Conservation (phyloP, 306 rosid genomes). For the Gastrolobium bilobum region DNA sequence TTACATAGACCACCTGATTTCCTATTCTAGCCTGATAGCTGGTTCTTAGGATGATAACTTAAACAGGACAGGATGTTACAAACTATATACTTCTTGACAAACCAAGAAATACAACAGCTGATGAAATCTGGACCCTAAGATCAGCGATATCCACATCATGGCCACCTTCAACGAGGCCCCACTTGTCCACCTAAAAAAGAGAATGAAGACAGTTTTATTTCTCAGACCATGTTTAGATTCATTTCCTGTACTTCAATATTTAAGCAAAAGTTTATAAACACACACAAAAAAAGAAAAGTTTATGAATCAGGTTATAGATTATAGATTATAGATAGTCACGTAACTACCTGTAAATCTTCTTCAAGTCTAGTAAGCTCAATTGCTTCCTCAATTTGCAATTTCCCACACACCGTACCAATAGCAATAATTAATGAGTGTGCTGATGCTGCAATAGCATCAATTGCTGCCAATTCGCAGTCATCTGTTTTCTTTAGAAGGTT, state of each 20-base stretch:
- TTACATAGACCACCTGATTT: conserved; percentile 40
- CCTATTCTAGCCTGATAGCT: conserved; percentile 28
- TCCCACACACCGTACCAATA: conserved; percentile 65
- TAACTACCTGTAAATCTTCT: conserved; percentile 89
- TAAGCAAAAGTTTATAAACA: not conserved
- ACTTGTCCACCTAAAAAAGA: conserved; percentile 73
- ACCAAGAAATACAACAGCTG: conserved; percentile 81
- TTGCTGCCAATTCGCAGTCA: conserved; percentile 85
- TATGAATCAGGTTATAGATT: not conserved
- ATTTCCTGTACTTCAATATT: not conserved
- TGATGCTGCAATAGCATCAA: conserved; percentile 85
- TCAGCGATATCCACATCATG: conserved; percentile 97
- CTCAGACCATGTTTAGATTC: conserved; percentile 14
- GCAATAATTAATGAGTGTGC: conserved; percentile 84
- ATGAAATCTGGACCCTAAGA: conserved; percentile 81
- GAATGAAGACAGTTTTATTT: conserved; percentile 21
- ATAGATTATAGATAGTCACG: conserved; percentile 1
- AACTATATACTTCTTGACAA: conserved; percentile 70
- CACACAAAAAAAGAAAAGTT: not conserved
- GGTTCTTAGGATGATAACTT: conserved; percentile 43
- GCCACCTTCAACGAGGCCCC: conserved; percentile 99
- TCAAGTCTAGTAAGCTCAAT: conserved; percentile 86
- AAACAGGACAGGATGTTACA: not conserved
- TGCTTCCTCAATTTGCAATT: conserved; percentile 83
- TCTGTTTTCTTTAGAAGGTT: conserved; percentile 69